A percentile compares a stretch with the other conserved stretches of the same genome.
phyloP scores from a whole-genome alignment of 1,284 basidiomycete genomes.

The Phellinidium pouzarii region DNA sequence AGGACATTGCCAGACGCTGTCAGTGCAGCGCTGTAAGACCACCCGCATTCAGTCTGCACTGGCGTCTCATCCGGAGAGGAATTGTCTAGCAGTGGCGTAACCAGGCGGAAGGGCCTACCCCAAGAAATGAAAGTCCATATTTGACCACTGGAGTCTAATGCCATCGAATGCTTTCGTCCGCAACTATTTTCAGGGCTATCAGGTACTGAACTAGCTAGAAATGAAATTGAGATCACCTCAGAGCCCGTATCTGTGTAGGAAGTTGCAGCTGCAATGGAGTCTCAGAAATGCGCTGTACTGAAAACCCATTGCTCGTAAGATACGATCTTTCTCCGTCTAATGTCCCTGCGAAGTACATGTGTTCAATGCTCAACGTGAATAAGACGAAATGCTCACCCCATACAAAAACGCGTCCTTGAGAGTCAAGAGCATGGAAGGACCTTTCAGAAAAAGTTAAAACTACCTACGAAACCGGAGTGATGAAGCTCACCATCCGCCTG shows the following conservation, averaged over 20 bases:
- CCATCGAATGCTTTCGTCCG: conserved; percentile 65
- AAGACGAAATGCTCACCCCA: conserved; percentile 58
- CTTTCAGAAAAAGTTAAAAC: conserved; percentile 30
- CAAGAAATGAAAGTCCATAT: conserved; percentile 72
- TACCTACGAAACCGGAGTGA: conserved; percentile 2
- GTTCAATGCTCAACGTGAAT: not conserved
- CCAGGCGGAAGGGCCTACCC: conserved; percentile 64
- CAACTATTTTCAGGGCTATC: conserved; percentile 47
- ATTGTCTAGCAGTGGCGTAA: conserved; percentile 42
- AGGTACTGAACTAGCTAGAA: not conserved
- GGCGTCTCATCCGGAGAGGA: conserved; percentile 41
- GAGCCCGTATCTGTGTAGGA: conserved; percentile 47
- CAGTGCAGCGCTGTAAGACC: conserved; percentile 66
- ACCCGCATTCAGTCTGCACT: conserved; percentile 75
- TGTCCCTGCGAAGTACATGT: conserved; percentile 38
- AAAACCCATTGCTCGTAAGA: conserved; percentile 49
- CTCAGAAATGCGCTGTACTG: conserved; percentile 42
- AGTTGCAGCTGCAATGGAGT: conserved; percentile 52
- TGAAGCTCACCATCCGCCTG: conserved; percentile 68
- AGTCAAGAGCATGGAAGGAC: conserved; percentile 78
- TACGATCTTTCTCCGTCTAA: conserved; percentile 45
- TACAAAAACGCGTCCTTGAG: conserved; percentile 66
- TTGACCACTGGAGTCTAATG: conserved; percentile 47
- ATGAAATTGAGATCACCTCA: conserved; percentile 46
- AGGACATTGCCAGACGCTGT: conserved; percentile 63